Percentiles rank a stretch among this genome's conserved stretches.
These are phyloP conservation scores for Diversispora eburnea DNA, from an alignment of 192 early-diverging fungal genomes.

Conservation along the genomic window DNA sequence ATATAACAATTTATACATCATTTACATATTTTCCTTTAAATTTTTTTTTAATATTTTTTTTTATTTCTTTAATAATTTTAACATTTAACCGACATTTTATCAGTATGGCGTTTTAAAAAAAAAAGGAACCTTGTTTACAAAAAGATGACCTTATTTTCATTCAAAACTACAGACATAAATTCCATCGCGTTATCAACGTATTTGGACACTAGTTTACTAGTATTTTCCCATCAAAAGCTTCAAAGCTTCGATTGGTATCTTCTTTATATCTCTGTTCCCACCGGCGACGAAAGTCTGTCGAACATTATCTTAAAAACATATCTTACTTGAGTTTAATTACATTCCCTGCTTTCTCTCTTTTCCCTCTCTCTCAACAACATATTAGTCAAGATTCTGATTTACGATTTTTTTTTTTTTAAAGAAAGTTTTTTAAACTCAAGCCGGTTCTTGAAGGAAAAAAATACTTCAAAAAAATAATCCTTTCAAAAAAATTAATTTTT, in stretches of 20 bases:
- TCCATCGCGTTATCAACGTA: constrained; percentile 20
- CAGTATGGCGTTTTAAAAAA: constrained; percentile 31
- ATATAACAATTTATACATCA: constrained; percentile 24
- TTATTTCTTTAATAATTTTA: constrained; percentile 7
- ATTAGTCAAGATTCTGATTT: neutral
- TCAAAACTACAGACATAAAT: constrained; percentile 13
- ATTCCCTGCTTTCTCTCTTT: neutral
- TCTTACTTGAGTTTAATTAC: constrained; percentile 11
- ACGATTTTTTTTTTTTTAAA: neutral
- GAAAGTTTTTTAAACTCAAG: constrained; percentile 14
- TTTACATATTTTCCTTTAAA: constrained; percentile 20
- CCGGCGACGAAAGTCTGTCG: constrained; percentile 17
- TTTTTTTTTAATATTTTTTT: constrained; percentile 18
- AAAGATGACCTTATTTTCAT: constrained; percentile 29
- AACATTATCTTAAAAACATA: neutral
- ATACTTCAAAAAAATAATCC: neutral
- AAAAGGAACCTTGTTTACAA: constrained; percentile 2
- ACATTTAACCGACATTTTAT: constrained; percentile 1
- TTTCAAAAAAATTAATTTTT: constrained; percentile 2
- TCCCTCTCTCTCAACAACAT: neutral
- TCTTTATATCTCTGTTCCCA: neutral
- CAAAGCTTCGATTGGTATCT: constrained; percentile 11
- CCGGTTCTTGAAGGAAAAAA: constrained; percentile 30
- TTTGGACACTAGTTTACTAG: constrained; percentile 5
- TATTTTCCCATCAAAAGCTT: neutral